These are phyloP conservation scores for Ophiobolus disseminans DNA, from an alignment of 2,329 filamentous ascomycete species.

Conservation along the genomic window DNA sequence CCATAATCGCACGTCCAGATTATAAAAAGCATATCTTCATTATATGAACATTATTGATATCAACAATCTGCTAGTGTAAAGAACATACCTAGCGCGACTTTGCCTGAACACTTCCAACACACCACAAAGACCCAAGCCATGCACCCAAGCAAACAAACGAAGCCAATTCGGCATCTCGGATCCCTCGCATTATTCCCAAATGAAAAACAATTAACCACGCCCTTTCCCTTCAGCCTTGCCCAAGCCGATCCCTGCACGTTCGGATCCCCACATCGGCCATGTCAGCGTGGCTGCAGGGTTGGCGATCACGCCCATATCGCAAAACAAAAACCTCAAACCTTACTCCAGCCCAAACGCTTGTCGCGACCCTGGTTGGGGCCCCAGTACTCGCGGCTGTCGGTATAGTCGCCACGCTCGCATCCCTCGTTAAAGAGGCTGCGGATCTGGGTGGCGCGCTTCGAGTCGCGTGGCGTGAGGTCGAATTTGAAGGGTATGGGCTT, in stretches of 20 bases:
- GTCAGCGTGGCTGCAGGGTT: slow-evolving; percentile 12
- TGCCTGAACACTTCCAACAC: background rate
- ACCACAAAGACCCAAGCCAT: slow-evolving; percentile 12
- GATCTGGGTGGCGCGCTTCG: slow-evolving; percentile 40
- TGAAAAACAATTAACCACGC: background rate
- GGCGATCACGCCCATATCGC: background rate
- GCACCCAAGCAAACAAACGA: slow-evolving; percentile 1
- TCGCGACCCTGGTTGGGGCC: slow-evolving; percentile 42
- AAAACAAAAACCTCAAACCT: slow-evolving; percentile 32
- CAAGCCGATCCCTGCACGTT: slow-evolving; percentile 2
- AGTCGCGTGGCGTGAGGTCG: slow-evolving; percentile 45
- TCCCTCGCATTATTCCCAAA: background rate
- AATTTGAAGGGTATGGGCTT: slow-evolving; percentile 57
- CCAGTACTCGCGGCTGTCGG: slow-evolving; percentile 49
- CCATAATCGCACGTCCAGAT: background rate
- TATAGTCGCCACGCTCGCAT: slow-evolving; percentile 49
- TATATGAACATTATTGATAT: too few species aligned
- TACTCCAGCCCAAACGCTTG: slow-evolving; percentile 45
- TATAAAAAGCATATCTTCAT: too few species aligned
- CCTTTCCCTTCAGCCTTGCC: background rate
- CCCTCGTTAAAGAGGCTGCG: slow-evolving; percentile 46
- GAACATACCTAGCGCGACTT: background rate
- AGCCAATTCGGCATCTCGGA: background rate
- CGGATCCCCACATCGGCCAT: slow-evolving; percentile 21
- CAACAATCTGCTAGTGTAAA: too few species aligned